Conservation (phyloP, 1,139 yeast genomes). For the Debaryomyces fabryi region DNA sequence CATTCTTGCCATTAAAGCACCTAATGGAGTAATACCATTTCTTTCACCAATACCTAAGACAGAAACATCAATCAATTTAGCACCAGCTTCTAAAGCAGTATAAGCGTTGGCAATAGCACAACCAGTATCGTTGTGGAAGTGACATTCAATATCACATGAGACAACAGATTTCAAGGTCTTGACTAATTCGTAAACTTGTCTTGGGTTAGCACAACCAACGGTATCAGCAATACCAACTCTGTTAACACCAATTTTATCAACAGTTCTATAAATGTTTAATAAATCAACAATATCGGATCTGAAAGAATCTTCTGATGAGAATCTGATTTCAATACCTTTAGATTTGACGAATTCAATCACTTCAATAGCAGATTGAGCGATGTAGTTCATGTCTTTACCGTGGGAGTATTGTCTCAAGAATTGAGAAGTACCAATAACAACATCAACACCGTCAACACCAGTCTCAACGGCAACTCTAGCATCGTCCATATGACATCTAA, state of each 20-base stretch:
- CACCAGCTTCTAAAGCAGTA: constrained; percentile 98
- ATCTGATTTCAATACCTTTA: constrained; percentile 95
- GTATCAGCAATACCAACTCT: constrained; percentile 99
- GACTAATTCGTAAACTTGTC: constrained; percentile 96
- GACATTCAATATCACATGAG: constrained; percentile 96
- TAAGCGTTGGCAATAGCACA: constrained; percentile 99
- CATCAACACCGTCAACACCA: constrained; percentile 99
- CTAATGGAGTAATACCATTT: constrained; percentile 97
- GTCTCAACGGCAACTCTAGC: constrained; percentile 96
- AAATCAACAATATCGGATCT: constrained; percentile 95
- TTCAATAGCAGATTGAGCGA: constrained; percentile 94
- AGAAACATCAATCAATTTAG: constrained; percentile 90
- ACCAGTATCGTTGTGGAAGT: constrained; percentile 98
- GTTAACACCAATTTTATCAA: constrained; percentile 96
- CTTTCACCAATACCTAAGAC: constrained; percentile 99
- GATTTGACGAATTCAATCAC: constrained; percentile 97
- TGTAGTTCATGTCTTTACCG: constrained; percentile 98
- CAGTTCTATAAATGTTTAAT: constrained; percentile 93
- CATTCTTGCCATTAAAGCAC: constrained; percentile 99
- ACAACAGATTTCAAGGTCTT: constrained; percentile 92
- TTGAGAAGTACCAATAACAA: constrained; percentile 96
- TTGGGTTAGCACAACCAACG: constrained; percentile 98
- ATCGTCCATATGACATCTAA: constrained; percentile 98
- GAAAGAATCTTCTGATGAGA: constrained; percentile 96
- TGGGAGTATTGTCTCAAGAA: constrained; percentile 93